These are phyloP conservation scores for Suhomyces taliae DNA, from an alignment of 1,139 yeast species.

Conservation along the genomic window DNA sequence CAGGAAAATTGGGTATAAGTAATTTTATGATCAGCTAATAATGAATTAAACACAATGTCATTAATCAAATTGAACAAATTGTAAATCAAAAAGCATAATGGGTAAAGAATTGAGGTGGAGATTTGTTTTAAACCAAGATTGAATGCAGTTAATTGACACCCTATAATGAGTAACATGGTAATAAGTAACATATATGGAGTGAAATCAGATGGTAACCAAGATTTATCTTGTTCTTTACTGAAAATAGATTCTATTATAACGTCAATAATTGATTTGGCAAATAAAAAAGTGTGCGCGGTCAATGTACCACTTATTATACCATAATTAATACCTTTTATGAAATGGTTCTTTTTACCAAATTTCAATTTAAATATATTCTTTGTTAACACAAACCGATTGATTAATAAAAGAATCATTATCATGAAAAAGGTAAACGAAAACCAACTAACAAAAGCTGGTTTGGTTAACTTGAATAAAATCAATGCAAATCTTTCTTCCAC, in stretches of 20 bases:
- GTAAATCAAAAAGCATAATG: conserved; percentile 82
- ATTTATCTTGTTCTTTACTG: conserved; percentile 19
- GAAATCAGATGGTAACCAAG: conserved; percentile 21
- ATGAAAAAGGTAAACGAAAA: conserved; percentile 36
- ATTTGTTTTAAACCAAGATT: conserved; percentile 72
- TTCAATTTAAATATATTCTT: conserved; percentile 1
- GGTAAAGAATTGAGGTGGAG: conserved; percentile 79
- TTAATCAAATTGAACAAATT: conserved; percentile 73
- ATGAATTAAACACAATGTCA: conserved; percentile 63
- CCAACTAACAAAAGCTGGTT: conserved; percentile 38
- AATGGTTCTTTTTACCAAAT: conserved; percentile 13
- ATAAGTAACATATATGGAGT: conserved; percentile 53
- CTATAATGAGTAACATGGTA: conserved; percentile 66
- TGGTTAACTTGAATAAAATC: conserved; percentile 26
- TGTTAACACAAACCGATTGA: conserved; percentile 20
- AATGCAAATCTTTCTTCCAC: conserved; percentile 27
- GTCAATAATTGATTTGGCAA: conserved; percentile 84
- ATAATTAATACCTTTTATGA: conserved; percentile 54
- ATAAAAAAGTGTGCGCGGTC: conserved; percentile 80
- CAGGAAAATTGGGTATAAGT: conserved; percentile 36
- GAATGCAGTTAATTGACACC: conserved; percentile 69
- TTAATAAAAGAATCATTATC: conserved; percentile 25
- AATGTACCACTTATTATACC: conserved; percentile 77
- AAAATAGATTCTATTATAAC: conserved; percentile 52
- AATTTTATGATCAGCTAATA: conserved; percentile 32